Conservation (phyloP, 2,329 filamentous ascomycete species). For the Akanthomyces dipterigenus region DNA sequence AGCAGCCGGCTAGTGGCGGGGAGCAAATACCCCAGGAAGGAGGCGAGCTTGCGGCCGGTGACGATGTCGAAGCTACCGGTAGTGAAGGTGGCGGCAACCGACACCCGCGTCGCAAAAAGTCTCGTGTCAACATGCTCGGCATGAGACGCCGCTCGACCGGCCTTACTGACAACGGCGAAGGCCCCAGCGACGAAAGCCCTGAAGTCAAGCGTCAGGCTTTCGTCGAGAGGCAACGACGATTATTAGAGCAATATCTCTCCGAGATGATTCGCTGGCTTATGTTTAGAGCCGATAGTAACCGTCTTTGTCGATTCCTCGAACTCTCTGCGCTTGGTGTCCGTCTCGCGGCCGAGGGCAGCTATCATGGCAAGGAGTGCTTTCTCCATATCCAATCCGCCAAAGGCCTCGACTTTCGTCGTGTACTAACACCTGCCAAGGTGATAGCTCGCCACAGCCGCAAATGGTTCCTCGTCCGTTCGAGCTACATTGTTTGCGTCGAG, state of each 20-base stretch:
- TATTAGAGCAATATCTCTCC: slow-evolving; percentile 83
- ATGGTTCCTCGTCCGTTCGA: slow-evolving; percentile 97
- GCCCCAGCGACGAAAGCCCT: slow-evolving; percentile 42
- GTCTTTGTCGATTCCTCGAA: slow-evolving; percentile 92
- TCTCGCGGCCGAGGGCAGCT: slow-evolving; percentile 89
- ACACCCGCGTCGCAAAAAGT: slow-evolving; percentile 37
- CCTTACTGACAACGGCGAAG: slow-evolving; percentile 32
- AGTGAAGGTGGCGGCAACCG: slow-evolving; percentile 27
- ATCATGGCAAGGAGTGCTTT: slow-evolving; percentile 95
- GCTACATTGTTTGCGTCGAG: slow-evolving; percentile 96
- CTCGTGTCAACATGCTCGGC: slow-evolving; percentile 46
- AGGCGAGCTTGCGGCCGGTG: slow-evolving; percentile 51
- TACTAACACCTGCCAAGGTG: slow-evolving; percentile 70
- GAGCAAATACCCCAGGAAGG: slow-evolving; percentile 26
- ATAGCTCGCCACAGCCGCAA: slow-evolving; percentile 82
- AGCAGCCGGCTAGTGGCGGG: slow-evolving; percentile 30
- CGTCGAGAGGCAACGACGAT: slow-evolving; percentile 74
- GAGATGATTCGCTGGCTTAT: slow-evolving; percentile 96
- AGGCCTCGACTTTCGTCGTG: slow-evolving; percentile 76
- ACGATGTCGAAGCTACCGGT: slow-evolving; percentile 48
- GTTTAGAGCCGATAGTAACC: slow-evolving; percentile 91
- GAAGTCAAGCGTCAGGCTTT: slow-evolving; percentile 53
- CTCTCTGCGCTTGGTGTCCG: slow-evolving; percentile 89
- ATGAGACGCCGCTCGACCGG: slow-evolving; percentile 48
- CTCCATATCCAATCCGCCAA: slow-evolving; percentile 88